phyloP scores from a whole-genome alignment of 2,329 filamentous ascomycete genomes.

The Botryotinia convoluta region DNA sequence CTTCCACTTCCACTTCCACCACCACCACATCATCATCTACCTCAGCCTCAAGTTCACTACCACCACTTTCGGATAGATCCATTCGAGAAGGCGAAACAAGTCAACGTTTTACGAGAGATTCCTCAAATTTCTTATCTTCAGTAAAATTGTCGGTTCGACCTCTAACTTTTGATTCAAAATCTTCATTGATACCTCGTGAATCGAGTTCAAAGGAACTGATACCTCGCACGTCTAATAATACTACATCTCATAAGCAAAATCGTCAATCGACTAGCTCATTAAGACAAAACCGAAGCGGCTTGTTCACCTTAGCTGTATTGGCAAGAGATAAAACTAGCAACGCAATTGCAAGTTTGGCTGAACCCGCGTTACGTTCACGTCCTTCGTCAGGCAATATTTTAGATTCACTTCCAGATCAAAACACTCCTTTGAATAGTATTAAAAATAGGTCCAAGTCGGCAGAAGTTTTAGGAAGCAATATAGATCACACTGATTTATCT shows the following conservation, averaged over 20 bases:
- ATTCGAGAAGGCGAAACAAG: constrained; percentile 1
- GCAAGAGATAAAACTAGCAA: constrained; percentile 37
- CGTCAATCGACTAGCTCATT: constrained; percentile 33
- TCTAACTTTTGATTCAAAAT: constrained; percentile 9
- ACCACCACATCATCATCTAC: background rate
- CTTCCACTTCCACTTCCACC: background rate
- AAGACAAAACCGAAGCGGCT: constrained; percentile 30
- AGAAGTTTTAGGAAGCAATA: constrained; percentile 17
- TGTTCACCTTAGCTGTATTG: constrained; percentile 36
- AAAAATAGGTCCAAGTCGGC: constrained; percentile 17
- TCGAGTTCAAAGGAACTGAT: constrained; percentile 10
- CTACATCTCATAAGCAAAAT: constrained; percentile 20
- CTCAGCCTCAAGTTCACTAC: constrained; percentile 4
- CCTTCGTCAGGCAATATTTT: constrained; percentile 29
- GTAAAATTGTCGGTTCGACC: background rate
- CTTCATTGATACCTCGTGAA: constrained; percentile 12
- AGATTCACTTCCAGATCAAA: constrained; percentile 6
- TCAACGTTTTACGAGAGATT: background rate
- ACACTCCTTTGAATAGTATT: constrained; percentile 19
- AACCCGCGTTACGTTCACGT: constrained; percentile 31
- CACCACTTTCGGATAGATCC: background rate
- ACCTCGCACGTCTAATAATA: constrained; percentile 19
- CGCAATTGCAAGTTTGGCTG: constrained; percentile 36
- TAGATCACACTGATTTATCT: constrained; percentile 19
- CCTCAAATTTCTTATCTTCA: background rate